phyloP scores from a whole-genome alignment of 768 basidiomycete genomes.

The Dioszegia aurantiaca region DNA sequence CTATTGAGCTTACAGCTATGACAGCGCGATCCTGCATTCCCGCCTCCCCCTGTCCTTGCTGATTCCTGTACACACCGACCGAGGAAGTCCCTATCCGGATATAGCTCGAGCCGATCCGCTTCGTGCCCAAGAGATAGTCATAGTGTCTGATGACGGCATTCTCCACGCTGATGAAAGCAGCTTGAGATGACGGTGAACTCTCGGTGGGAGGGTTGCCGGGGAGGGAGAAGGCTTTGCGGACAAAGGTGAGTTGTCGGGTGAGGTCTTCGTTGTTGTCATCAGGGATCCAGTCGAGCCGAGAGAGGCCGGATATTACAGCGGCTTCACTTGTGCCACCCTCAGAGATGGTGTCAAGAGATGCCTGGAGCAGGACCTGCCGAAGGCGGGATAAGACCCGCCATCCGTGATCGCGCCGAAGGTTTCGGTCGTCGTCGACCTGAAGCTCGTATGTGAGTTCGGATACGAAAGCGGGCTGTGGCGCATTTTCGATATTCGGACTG shows the following conservation, averaged over 20 bases:
- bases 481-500: conserved; percentile 5
- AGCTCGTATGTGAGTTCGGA: conserved; percentile 36
- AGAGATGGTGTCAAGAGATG: not conserved
- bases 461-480: conserved; percentile 25
- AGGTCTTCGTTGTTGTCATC: conserved; percentile 24
- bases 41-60: conserved; percentile 5
- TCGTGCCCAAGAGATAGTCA: conserved; percentile 11
- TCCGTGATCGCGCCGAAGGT: conserved; percentile 56
- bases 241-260: conserved; percentile 29
- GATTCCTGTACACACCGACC: conserved; percentile 13
- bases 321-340: too few relatives aligned
- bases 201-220: not conserved
- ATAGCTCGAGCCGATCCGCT: conserved; percentile 16
- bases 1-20: conserved; percentile 17
- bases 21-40: conserved; percentile 11
- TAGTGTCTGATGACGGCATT: conserved; percentile 11
- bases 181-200: not conserved
- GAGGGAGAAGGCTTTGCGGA: conserved; percentile 26
- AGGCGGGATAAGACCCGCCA: conserved; percentile 79
- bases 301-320: conserved; percentile 1
- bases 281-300: conserved; percentile 21
- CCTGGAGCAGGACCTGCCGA: conserved; percentile 54
- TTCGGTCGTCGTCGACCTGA: conserved; percentile 37
- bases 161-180: conserved; percentile 11
- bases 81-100: conserved; percentile 16